Percentiles rank a stretch among this genome's conserved stretches.
Conservation (phyloP, 495 filamentous ascomycete species). For the Melanomma pulvis-pyrius region DNA sequence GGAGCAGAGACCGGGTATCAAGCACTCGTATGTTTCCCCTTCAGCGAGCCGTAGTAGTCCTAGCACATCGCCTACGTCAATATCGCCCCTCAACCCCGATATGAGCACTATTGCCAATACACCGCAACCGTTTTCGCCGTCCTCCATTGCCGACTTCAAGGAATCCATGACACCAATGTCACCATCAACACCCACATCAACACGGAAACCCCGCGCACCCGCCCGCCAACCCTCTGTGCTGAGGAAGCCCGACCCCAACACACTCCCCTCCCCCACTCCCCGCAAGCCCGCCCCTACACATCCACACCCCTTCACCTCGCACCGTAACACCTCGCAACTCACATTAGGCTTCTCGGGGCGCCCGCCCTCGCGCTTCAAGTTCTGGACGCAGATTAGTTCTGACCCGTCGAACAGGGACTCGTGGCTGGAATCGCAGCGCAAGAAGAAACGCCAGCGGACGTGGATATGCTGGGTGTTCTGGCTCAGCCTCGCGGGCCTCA, state of each 20-base stretch:
- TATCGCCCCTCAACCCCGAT: not conserved
- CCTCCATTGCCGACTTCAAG: not conserved
- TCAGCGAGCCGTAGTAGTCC: not conserved
- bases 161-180: not conserved
- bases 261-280: not conserved
- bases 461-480: slow-evolving; percentile 49
- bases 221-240: not conserved
- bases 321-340: slow-evolving; percentile 22
- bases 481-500: slow-evolving; percentile 43
- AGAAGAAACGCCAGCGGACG: slow-evolving; percentile 43
- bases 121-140: not conserved
- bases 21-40: slow-evolving; percentile 45
- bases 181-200: not conserved
- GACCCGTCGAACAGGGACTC: slow-evolving; percentile 44
- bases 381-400: slow-evolving; percentile 27
- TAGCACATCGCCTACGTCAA: slow-evolving; percentile 13
- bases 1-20: slow-evolving; percentile 36
- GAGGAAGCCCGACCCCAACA: not conserved
- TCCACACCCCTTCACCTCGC: slow-evolving; percentile 6
- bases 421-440: slow-evolving; percentile 47
- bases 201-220: not conserved
- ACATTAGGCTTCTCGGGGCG: slow-evolving; percentile 14
- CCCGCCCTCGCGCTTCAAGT: slow-evolving; percentile 25
- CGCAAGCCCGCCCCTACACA: slow-evolving; percentile 1
- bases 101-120: not conserved